These are phyloP conservation scores for Fusarium citri DNA, from an alignment of 2,329 filamentous ascomycete genomes.

Conservation along the genomic window DNA sequence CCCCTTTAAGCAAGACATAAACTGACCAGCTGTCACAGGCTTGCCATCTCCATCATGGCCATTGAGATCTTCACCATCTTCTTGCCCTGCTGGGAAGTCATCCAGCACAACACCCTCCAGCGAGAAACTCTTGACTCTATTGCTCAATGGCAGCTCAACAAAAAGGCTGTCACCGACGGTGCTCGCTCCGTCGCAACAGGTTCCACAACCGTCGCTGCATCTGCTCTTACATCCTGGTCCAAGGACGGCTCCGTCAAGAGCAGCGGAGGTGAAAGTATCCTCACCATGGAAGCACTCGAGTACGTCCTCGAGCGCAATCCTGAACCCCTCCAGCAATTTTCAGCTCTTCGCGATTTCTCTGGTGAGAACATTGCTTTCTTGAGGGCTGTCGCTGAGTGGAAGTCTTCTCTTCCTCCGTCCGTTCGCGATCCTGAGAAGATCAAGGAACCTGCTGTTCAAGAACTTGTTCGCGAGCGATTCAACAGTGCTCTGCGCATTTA, in stretches of 20 bases:
- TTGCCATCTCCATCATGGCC: conserved; percentile 69
- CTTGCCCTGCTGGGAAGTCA: conserved; percentile 70
- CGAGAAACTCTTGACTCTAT: conserved; percentile 63
- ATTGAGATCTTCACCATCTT: conserved; percentile 74
- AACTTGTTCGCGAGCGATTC: conserved; percentile 62
- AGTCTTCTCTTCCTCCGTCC: conserved; percentile 46
- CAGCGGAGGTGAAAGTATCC: conserved; percentile 53
- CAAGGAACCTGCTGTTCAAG: conserved; percentile 42
- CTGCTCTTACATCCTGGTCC: conserved; percentile 54
- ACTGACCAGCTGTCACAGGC: conserved; percentile 50
- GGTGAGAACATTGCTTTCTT: conserved; percentile 77
- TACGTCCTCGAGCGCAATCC: conserved; percentile 69
- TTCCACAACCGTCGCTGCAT: conserved; percentile 48
- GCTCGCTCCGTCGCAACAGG: conserved; percentile 51
- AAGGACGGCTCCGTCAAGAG: conserved; percentile 51
- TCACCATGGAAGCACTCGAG: conserved; percentile 55
- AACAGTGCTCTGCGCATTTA: conserved; percentile 65
- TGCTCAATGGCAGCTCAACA: conserved; percentile 60
- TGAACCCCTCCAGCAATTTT: conserved; percentile 70
- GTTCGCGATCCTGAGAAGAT: conserved; percentile 41
- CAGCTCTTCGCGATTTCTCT: conserved; percentile 74
- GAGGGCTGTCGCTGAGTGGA: conserved; percentile 62
- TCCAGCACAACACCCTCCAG: conserved; percentile 57
- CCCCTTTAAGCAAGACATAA: neutral
- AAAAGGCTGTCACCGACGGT: conserved; percentile 47